phyloP scores from a whole-genome alignment of 2,329 filamentous ascomycete species.

The Sporothrix luriei region DNA sequence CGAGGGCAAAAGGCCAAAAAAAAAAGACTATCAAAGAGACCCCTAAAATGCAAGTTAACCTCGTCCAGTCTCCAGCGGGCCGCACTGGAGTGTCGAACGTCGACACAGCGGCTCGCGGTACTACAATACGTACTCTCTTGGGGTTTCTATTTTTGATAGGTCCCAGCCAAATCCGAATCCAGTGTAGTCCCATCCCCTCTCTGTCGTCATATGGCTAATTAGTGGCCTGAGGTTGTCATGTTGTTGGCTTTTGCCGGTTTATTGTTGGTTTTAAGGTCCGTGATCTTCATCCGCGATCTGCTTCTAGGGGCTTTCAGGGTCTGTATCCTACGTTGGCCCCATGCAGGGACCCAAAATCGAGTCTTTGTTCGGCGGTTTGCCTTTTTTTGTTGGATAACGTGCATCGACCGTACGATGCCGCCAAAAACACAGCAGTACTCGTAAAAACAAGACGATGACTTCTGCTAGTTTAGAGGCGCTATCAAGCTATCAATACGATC shows the following conservation, averaged over 20 bases:
- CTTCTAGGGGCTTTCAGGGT: no score
- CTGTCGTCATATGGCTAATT: not conserved
- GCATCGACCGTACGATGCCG: not conserved
- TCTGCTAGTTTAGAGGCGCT: not conserved
- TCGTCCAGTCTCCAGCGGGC: not conserved
- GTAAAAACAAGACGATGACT: not conserved
- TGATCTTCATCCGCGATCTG: not conserved
- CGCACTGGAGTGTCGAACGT: not conserved
- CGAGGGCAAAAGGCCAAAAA: not conserved
- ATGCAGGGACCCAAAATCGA: not conserved
- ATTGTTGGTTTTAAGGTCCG: not conserved
- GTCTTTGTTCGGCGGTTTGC: not conserved
- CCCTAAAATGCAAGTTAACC: not conserved
- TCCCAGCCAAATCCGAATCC: not conserved
- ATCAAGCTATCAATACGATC: conserved; percentile 14
- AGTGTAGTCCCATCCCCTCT: not conserved
- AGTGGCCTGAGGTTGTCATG: not conserved
- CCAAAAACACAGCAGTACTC: not conserved
- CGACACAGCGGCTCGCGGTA: not conserved
- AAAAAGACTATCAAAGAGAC: no score
- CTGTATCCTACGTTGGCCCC: not conserved
- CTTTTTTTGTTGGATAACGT: no score
- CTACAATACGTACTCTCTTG: no score
- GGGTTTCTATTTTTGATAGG: not conserved
- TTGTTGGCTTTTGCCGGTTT: not conserved